Base-by-base conservation (phyloP, 306 rosid species). In the Pachyrhizus erosus region DNA sequence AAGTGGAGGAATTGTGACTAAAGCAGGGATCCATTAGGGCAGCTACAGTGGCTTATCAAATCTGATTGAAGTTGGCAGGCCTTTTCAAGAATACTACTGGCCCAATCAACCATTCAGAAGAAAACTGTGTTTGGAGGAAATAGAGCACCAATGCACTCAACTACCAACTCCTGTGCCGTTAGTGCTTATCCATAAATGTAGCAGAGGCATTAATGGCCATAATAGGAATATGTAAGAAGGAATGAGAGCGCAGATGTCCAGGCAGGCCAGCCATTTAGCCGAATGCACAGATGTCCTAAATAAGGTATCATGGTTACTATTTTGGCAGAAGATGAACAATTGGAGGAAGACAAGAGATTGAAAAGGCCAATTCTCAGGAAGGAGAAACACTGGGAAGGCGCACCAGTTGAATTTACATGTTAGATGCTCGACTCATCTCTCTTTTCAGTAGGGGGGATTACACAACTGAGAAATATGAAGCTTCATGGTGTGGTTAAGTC, bases 281-380 rank as follows among this genome's bases (percentile, higher is more conserved):
- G 4, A 7, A 60, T 14, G 9, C 66, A 15, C 70, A 7, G 13
- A 29, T 64, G 43, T 62, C 40, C 68, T 3, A 0, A 31, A 64
- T 27, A 31, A 57, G 15, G 21, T 5, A 62, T 27, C 21, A 61
- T 0, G 10, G n/a, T 13, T 61, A 27, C 18, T 29, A 62, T 27
- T 60, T 29, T 62, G 69, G 12, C 42, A 62, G 42, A 14, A 14
- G 21, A 62, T 29, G 20, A 29, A 62, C 39, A 29, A 29, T 62
- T 62, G 69, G 69, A 29, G 69, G 42, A 62, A 62, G 12, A 62
- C 39, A 11, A 58, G 67, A 24, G 67, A 27, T 29, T 62, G n/a
- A 12, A 15, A 62, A 62, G 9, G 13, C 42, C 69, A 62, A 13
- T 14, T 27, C 40, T 29, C 21, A 14, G 68, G 20, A 14, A 61